phyloP scores from a whole-genome alignment of 805 yeast species.

The Cyberlindnera maritima region DNA sequence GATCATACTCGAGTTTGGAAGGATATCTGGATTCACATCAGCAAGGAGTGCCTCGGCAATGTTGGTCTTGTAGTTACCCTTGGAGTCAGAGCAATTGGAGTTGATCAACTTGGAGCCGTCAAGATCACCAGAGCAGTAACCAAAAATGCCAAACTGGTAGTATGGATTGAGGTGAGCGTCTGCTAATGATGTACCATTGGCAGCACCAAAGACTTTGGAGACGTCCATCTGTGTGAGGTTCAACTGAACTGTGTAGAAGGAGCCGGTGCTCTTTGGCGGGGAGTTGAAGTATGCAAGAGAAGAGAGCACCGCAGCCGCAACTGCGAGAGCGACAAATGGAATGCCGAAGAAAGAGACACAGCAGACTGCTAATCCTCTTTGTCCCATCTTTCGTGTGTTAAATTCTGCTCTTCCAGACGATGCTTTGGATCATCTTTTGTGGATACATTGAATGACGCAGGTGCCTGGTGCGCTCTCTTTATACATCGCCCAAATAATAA shows the following conservation, averaged over 20 bases:
- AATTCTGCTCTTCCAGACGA: too few relatives aligned
- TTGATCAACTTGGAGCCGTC: background rate
- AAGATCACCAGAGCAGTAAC: conserved; percentile 4
- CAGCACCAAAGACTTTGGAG: background rate
- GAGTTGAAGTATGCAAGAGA: background rate
- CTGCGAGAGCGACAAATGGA: background rate
- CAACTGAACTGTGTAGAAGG: background rate
- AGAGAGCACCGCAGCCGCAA: background rate
- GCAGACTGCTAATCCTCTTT: too few relatives aligned
- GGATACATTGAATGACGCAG: too few relatives aligned
- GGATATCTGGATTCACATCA: background rate
- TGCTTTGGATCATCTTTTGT: too few relatives aligned
- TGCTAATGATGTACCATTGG: background rate
- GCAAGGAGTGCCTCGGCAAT: too few relatives aligned
- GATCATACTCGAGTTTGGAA: background rate
- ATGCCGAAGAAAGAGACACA: background rate
- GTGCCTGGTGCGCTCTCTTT: too few relatives aligned
- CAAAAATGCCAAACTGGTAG: conserved; percentile 5
- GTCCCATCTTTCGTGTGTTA: too few relatives aligned
- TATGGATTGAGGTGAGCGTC: background rate
- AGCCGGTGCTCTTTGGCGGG: background rate
- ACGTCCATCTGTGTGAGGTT: background rate
- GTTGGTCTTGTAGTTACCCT: too few relatives aligned
- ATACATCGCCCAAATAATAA: too few relatives aligned
- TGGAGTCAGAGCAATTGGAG: background rate